A percentile compares a stretch with the other conserved stretches of the same genome.
Evolutionary conservation across 2,329 filamentous ascomycete genomes (phyloP).

Genomic region (Huntiella abstrusa): DNA sequence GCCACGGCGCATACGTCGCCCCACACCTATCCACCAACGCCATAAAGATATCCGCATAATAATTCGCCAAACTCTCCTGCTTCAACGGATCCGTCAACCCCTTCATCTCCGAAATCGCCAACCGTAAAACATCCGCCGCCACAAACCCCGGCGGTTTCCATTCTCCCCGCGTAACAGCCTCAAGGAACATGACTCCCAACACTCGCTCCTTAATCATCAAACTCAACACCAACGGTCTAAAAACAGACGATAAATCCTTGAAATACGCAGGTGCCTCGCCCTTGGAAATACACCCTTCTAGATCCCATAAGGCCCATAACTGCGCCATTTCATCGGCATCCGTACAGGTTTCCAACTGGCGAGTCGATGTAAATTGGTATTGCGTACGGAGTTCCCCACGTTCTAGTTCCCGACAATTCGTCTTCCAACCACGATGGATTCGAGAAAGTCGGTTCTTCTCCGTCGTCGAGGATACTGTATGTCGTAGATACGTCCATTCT

Average conservation of each 20-base stretch:
- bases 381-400: neutral
- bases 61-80: slow-evolving; percentile 10
- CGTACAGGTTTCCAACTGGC: neutral
- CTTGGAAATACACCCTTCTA: neutral
- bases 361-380: neutral
- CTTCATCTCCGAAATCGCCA: neutral
- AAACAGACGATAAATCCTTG: slow-evolving; percentile 3
- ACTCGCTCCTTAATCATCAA: slow-evolving; percentile 1
- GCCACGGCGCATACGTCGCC: slow-evolving; percentile 17
- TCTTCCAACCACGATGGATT: slow-evolving; percentile 12
- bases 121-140: slow-evolving; percentile 6
- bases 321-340: slow-evolving; percentile 17
- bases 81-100: neutral
- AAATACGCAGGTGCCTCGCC: neutral
- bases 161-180: slow-evolving; percentile 6
- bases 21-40: slow-evolving; percentile 4
- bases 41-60: slow-evolving; percentile 16
- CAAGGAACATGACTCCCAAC: slow-evolving; percentile 10
- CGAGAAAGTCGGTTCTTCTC: neutral
- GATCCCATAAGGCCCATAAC: slow-evolving; percentile 18
- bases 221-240: slow-evolving; percentile 3
- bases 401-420: slow-evolving; percentile 6
- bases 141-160: slow-evolving; percentile 8
- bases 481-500: slow-evolving; percentile 12
- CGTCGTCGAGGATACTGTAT: slow-evolving; percentile 2